A percentile compares a stretch with the other conserved stretches of the same genome.
Evolutionary conservation across 306 rosid species (phyloP).

Genomic region (Medicago lupulina): DNA sequence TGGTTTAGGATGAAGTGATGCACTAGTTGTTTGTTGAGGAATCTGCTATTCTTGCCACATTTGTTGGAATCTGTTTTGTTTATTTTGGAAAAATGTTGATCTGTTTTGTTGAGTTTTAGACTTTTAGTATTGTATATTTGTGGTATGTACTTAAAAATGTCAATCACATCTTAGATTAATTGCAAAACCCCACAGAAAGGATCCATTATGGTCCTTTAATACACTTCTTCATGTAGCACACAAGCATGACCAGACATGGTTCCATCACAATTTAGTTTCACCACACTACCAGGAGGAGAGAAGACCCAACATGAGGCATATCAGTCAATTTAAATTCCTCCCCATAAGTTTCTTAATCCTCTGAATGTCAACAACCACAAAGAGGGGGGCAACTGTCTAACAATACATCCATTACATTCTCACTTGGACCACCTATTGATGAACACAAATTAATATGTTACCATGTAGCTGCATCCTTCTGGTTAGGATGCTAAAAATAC

Average conservation of each 20-base stretch:
- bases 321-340: not conserved
- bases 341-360: not conserved
- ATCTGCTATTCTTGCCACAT: not conserved
- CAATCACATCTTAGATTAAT: not conserved
- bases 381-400: not conserved
- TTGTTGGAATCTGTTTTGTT: not conserved
- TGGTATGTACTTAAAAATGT: not conserved
- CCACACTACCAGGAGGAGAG: not conserved
- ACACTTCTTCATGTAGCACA: not conserved
- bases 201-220: not conserved
- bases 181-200: conserved; percentile 2
- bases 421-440: not conserved
- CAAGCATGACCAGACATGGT: not conserved
- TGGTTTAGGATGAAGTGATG: not conserved
- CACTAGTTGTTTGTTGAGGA: not conserved
- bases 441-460: not conserved
- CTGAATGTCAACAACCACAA: not conserved
- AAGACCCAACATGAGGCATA: not conserved
- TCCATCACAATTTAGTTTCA: not conserved
- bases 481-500: not conserved
- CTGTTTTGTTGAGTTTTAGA: not conserved
- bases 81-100: not conserved
- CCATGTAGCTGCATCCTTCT: not conserved
- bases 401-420: not conserved
- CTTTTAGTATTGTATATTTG: not conserved